Base-by-base conservation (phyloP, 805 yeast species). In the Gaillardinia entomophila region DNA sequence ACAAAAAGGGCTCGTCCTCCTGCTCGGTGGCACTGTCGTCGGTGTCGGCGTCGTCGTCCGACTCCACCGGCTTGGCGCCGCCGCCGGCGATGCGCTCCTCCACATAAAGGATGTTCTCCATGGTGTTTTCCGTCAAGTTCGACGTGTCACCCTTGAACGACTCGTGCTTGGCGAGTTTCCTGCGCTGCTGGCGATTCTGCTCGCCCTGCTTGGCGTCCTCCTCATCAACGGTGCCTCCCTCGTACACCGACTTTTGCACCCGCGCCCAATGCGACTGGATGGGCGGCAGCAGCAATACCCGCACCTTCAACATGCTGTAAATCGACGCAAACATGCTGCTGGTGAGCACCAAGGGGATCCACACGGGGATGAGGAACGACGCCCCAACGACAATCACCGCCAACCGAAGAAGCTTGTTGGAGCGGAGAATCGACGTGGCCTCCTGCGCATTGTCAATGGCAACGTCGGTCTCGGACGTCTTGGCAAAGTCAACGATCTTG, bases 401-500 rank as follows among this genome's bases (percentile, higher is more conserved):
- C 13, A 51, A 31, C 26, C 55, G 46, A 4, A 57, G 36, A 11
- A 52, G 18, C 27, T 46, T 49, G 35, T 55, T 58, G 4, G 53
- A 43, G 30, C 66, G 44, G n/a, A 60, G 40, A 23, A 59, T 35
- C 18, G 68, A 57, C 6, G 68, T 60, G 6, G 51, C 65, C 41
- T 65, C 70, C 40, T 65, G 71, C 4, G 40, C 32, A 34, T 64
- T 61, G n/a, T 18, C 47, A 33, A 24, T 31, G 40, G 43, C 41
- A 37, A 3, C 34, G 44, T 35, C 22, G 34, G 10, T 23, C 40
- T 16, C 27, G 42, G 36, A 0, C 75, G 51, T 12, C 60, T 46
- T 2, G 44, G 42, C 28, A 78, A 56, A 19, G 46, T 79, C 78
- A n/a, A 79, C 71, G 44, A 79, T 59, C 33, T 65, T 63, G 4